Percentiles rank a stretch among this genome's conserved stretches.
These are phyloP conservation scores for Leccinum variicolor DNA, from an alignment of 768 basidiomycete species.

Conservation along the genomic window DNA sequence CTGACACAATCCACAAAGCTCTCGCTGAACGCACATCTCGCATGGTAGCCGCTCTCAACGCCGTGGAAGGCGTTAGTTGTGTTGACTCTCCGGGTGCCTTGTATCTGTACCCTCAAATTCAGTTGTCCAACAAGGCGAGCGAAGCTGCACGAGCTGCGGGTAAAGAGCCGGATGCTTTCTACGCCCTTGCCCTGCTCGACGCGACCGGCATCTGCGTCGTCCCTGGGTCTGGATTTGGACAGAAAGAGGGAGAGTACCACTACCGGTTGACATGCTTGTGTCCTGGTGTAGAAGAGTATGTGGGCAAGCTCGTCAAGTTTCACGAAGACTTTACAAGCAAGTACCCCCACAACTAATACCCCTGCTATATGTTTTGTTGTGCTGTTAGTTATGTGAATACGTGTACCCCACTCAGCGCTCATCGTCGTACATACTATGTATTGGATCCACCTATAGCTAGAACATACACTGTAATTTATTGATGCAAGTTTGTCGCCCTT, in stretches of 20 bases:
- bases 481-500: neutral
- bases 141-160: constrained; percentile 67
- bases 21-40: constrained; percentile 64
- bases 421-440: constrained; percentile 1
- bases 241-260: constrained; percentile 87
- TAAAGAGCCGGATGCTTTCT: constrained; percentile 86
- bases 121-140: constrained; percentile 67
- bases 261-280: constrained; percentile 92
- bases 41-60: constrained; percentile 80
- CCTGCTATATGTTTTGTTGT: neutral
- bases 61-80: constrained; percentile 84
- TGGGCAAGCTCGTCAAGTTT: constrained; percentile 77
- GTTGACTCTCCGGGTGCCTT: constrained; percentile 89
- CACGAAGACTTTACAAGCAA: constrained; percentile 57
- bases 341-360: constrained; percentile 32
- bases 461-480: constrained; percentile 1
- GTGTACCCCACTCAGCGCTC: neutral
- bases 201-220: constrained; percentile 92
- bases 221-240: constrained; percentile 93
- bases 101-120: constrained; percentile 87
- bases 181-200: constrained; percentile 80
- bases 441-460: neutral
- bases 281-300: constrained; percentile 92
- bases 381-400: neutral
- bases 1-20: constrained; percentile 70